A percentile compares a stretch with the other conserved stretches of the same genome.
Conservation (phyloP, 2,329 filamentous ascomycete species). For the Dendrostoma leiphaemia region DNA sequence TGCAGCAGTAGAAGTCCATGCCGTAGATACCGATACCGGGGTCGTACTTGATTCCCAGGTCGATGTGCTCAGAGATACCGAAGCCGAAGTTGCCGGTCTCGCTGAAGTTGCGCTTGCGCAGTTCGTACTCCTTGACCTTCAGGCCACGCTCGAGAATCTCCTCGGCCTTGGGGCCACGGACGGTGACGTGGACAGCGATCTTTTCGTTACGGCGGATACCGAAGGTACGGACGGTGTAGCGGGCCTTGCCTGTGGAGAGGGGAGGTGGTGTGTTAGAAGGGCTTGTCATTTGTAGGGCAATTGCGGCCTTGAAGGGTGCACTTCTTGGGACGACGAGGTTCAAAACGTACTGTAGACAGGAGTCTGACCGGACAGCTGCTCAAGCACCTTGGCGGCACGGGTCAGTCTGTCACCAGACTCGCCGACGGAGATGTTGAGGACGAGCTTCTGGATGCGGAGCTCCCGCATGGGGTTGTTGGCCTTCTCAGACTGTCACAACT, state of each 20-base stretch:
- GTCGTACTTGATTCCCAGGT: conserved; percentile 99
- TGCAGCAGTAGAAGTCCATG: conserved; percentile 99
- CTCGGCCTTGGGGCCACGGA: conserved; percentile 96
- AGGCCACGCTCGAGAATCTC: conserved; percentile 99
- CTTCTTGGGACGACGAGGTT: neutral
- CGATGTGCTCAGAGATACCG: conserved; percentile 99
- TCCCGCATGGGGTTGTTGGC: conserved; percentile 98
- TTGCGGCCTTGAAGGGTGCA: neutral
- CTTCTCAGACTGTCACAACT: conserved; percentile 69
- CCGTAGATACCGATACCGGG: conserved; percentile 98
- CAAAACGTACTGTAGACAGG: conserved; percentile 88
- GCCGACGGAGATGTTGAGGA: conserved; percentile 99
- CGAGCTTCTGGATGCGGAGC: conserved; percentile 98
- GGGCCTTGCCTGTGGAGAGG: conserved; percentile 78
- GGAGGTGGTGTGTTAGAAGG: neutral
- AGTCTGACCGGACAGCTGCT: conserved; percentile 99
- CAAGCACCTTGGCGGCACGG: conserved; percentile 98
- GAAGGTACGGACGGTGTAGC: conserved; percentile 99
- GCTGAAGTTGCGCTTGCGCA: conserved; percentile 99
- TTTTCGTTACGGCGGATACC: conserved; percentile 99
- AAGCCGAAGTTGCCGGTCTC: conserved; percentile 99
- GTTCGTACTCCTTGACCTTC: conserved; percentile 99
- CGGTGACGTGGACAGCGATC: conserved; percentile 98
- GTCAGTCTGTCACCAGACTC: conserved; percentile 99
- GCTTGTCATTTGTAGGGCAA: neutral